Conservation (phyloP, 176 grass and related monocot species). For the Lolium perenne region DNA sequence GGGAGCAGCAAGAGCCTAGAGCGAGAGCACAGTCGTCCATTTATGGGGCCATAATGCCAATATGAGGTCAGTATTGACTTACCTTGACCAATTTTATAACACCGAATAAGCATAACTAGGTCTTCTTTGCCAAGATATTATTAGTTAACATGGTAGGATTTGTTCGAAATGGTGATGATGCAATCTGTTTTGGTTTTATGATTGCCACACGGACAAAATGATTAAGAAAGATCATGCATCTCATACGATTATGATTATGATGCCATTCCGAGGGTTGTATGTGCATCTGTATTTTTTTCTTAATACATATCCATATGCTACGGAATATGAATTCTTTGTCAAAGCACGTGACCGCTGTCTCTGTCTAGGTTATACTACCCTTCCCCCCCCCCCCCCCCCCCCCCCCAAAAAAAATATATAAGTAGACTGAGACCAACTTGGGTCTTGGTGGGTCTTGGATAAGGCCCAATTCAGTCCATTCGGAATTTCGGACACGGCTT, state of each 20-base stretch:
- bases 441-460: too few relatives aligned
- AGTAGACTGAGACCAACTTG: too few relatives aligned
- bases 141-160: neutral
- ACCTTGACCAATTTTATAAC: neutral
- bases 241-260: neutral
- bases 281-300: neutral
- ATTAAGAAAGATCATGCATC: conserved; percentile 24
- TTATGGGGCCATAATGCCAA: neutral
- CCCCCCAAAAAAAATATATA: too few relatives aligned
- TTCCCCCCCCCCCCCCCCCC: too few relatives aligned
- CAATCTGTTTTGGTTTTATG: neutral
- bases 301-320: neutral
- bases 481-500: neutral
- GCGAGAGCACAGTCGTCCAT: neutral
- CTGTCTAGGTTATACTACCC: too few relatives aligned
- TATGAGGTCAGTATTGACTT: neutral
- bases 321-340: neutral
- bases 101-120: neutral
- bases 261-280: neutral
- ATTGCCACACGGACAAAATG: neutral
- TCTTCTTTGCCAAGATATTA: neutral
- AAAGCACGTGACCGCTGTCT: neutral
- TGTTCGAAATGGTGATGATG: neutral
- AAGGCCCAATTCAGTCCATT: too few relatives aligned
- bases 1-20: neutral